Evolutionary conservation across 768 basidiomycete genomes (phyloP).

Genomic region (Vararia minispora): DNA sequence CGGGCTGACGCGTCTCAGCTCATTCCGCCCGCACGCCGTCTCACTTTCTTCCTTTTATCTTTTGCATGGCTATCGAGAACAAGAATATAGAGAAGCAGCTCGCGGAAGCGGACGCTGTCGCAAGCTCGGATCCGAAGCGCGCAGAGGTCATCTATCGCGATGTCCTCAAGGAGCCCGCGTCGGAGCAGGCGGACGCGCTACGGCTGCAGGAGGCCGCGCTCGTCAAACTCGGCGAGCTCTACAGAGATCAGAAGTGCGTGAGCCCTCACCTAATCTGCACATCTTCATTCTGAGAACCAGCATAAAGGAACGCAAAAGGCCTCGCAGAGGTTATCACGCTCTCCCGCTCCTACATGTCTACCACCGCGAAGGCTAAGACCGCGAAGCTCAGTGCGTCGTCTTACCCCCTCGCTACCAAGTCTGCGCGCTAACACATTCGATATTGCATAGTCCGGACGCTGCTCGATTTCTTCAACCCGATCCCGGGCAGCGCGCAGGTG

Average conservation of each 20-base stretch:
- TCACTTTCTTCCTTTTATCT: slow-evolving; percentile 2
- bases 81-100: slow-evolving; percentile 38
- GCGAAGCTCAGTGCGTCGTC: slow-evolving; percentile 76
- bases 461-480: slow-evolving; percentile 76
- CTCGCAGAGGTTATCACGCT: slow-evolving; percentile 80
- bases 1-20: neutral
- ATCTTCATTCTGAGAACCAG: neutral
- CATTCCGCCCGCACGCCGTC: neutral
- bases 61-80: slow-evolving; percentile 11
- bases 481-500: slow-evolving; percentile 60
- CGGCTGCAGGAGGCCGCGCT: slow-evolving; percentile 80
- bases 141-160: slow-evolving; percentile 71
- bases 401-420: no score
- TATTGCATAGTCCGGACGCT: slow-evolving; percentile 82
- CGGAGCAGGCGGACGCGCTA: slow-evolving; percentile 45
- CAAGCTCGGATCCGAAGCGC: slow-evolving; percentile 37
- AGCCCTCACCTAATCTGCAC: neutral
- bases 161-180: slow-evolving; percentile 36
- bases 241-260: slow-evolving; percentile 74
- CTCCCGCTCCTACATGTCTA: slow-evolving; percentile 75
- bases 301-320: slow-evolving; percentile 64
- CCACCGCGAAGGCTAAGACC: slow-evolving; percentile 95
- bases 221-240: slow-evolving; percentile 76
- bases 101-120: slow-evolving; percentile 41
- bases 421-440: no score